These are phyloP conservation scores for Myxozyma kluyveri DNA, from an alignment of 805 yeast genomes.

Conservation along the genomic window DNA sequence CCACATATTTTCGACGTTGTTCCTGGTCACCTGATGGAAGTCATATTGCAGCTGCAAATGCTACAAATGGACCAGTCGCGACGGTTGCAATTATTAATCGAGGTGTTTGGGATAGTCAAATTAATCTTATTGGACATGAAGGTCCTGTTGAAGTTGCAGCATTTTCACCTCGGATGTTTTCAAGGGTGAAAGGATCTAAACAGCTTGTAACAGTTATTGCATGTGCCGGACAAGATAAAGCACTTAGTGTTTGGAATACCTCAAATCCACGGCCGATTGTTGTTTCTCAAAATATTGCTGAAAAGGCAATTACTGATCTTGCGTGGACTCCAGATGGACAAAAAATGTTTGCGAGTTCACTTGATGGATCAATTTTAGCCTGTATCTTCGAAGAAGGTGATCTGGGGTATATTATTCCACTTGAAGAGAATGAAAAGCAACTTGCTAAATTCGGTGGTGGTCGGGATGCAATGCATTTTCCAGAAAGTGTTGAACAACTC, in stretches of 20 bases:
- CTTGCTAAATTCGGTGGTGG: conserved; percentile 85
- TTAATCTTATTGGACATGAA: conserved; percentile 65
- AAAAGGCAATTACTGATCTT: conserved; percentile 80
- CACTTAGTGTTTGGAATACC: conserved; percentile 86
- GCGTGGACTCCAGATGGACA: conserved; percentile 85
- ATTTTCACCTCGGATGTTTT: conserved; percentile 48
- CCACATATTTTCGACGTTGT: conserved; percentile 75
- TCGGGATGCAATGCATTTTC: conserved; percentile 76
- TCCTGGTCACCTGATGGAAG: conserved; percentile 80
- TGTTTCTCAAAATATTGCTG: conserved; percentile 71
- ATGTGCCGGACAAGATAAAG: conserved; percentile 92
- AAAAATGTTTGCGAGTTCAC: conserved; percentile 67
- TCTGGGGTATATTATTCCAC: conserved; percentile 51
- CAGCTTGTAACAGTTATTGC: conserved; percentile 69
- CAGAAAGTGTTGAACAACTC: conserved; percentile 81
- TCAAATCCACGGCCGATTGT: conserved; percentile 70
- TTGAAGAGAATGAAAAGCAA: conserved; percentile 64
- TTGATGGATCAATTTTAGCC: conserved; percentile 79
- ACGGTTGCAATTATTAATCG: conserved; percentile 59
- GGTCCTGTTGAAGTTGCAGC: conserved; percentile 65
- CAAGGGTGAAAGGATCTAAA: conserved; percentile 36
- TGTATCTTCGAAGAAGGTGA: conserved; percentile 56
- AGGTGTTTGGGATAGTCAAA: conserved; percentile 65
- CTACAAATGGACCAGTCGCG: conserved; percentile 64
- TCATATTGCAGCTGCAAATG: conserved; percentile 65